These are phyloP conservation scores for Hanseniaspora clermontiae DNA, from an alignment of 805 yeast species.

Conservation along the genomic window DNA sequence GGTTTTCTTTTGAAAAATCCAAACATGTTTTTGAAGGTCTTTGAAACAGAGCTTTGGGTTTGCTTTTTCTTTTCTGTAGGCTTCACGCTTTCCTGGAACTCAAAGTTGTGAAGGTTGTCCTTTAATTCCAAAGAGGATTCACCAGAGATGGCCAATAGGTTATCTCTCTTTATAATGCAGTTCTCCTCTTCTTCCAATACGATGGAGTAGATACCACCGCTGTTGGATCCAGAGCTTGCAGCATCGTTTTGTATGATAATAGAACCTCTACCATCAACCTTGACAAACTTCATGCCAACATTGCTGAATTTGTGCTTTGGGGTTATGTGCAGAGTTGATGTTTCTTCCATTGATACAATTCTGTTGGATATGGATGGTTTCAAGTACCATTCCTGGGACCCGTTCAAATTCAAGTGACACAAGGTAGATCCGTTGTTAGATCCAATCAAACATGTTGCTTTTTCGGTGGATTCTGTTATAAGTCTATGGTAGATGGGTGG, in stretches of 20 bases:
- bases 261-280: constrained; percentile 26
- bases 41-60: neutral
- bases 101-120: constrained; percentile 15
- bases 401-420: constrained; percentile 6
- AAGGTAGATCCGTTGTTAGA: constrained; percentile 5
- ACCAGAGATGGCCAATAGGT: constrained; percentile 25
- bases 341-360: constrained; percentile 12
- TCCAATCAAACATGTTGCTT: constrained; percentile 8
- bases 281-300: constrained; percentile 19
- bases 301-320: neutral
- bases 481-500: constrained; percentile 11
- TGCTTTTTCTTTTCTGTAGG: neutral
- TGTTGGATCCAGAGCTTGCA: constrained; percentile 18
- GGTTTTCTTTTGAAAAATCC: neutral
- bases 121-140: constrained; percentile 22
- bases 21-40: neutral
- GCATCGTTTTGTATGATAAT: constrained; percentile 21
- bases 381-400: constrained; percentile 10
- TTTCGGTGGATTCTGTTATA: constrained; percentile 3
- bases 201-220: constrained; percentile 20
- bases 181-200: constrained; percentile 22
- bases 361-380: constrained; percentile 2
- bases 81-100: neutral
- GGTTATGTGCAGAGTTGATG: constrained; percentile 9
- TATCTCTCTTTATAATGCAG: constrained; percentile 23